phyloP scores from a whole-genome alignment of 2,329 filamentous ascomycete genomes.

The Xenosphaeropsis pyriputrescens region DNA sequence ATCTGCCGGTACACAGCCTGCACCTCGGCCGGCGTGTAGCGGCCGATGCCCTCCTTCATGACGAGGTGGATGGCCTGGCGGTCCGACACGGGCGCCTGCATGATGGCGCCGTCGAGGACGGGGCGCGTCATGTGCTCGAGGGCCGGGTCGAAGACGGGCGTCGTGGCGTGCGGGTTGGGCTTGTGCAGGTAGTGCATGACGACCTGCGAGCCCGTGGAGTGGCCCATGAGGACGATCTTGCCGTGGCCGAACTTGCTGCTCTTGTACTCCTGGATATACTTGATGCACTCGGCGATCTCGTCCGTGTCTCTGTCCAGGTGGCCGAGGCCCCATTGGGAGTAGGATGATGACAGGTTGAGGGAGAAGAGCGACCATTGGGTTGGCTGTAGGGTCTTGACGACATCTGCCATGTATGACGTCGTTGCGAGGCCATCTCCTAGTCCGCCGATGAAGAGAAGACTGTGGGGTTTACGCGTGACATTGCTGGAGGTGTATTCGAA shows the following conservation, averaged over 20 bases:
- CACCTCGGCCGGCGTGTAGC: constrained; percentile 15
- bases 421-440: constrained; percentile 34
- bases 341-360: constrained; percentile 24
- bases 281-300: constrained; percentile 18
- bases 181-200: constrained; percentile 43
- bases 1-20: constrained; percentile 22
- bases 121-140: constrained; percentile 23
- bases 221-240: constrained; percentile 50
- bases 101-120: constrained; percentile 38
- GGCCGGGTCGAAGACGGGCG: constrained; percentile 11
- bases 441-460: constrained; percentile 35
- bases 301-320: constrained; percentile 22
- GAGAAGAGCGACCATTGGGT: constrained; percentile 22
- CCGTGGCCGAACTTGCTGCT: constrained; percentile 20
- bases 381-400: constrained; percentile 24
- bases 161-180: constrained; percentile 20
- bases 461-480: constrained; percentile 22
- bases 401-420: constrained; percentile 28
- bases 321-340: constrained; percentile 20
- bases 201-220: constrained; percentile 54
- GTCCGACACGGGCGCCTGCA: constrained; percentile 50
- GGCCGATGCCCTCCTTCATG: constrained; percentile 18
- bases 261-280: constrained; percentile 19
- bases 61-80: constrained; percentile 32
- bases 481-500: constrained; percentile 22